Conservation (phyloP, 768 basidiomycete species). For the Glaciozyma antarctica region DNA sequence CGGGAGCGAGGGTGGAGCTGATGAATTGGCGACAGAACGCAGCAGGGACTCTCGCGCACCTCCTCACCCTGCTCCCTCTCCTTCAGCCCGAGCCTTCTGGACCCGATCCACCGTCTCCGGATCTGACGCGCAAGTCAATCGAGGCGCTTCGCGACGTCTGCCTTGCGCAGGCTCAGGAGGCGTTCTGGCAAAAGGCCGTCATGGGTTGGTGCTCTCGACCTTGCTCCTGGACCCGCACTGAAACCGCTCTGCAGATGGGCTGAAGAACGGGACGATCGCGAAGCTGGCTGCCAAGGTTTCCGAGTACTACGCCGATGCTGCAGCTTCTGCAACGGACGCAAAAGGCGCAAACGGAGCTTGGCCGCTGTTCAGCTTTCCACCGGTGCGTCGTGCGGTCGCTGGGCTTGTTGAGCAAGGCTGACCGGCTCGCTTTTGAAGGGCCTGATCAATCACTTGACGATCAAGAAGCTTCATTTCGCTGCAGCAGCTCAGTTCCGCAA, state of each 20-base stretch:
- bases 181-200: constrained; percentile 86
- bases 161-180: constrained; percentile 93
- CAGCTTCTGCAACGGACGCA: constrained; percentile 15
- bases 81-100: constrained; percentile 35
- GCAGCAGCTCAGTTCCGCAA: constrained; percentile 83
- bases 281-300: constrained; percentile 68
- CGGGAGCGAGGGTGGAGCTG: not conserved
- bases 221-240: not conserved
- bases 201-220: constrained; percentile 48
- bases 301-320: constrained; percentile 54
- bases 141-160: constrained; percentile 62
- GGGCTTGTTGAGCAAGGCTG: not conserved
- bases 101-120: constrained; percentile 54
- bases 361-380: constrained; percentile 32
- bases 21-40: constrained; percentile 47
- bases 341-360: constrained; percentile 10
- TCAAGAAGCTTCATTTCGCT: constrained; percentile 73
- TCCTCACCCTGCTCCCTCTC: constrained; percentile 50
- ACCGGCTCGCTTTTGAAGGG: not conserved
- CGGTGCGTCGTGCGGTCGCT: constrained; percentile 31
- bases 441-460: constrained; percentile 65
- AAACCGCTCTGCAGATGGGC: constrained; percentile 46
- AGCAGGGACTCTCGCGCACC: constrained; percentile 61
- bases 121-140: constrained; percentile 57
- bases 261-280: constrained; percentile 72